Conservation (phyloP, 345 rosid genomes). For the Syzygium aromaticum region DNA sequence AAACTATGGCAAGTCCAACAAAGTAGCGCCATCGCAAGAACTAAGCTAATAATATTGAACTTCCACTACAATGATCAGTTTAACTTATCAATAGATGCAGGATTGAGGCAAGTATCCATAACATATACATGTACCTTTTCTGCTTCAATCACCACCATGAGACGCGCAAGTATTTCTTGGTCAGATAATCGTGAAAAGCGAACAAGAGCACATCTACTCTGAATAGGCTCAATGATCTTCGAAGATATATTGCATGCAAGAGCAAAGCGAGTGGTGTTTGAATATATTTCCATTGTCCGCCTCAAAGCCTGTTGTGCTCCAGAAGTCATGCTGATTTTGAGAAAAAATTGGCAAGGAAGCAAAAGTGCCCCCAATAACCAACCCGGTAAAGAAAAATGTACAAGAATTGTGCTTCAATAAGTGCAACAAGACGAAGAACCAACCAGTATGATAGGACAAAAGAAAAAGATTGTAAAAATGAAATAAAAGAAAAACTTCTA, state of each 20-base stretch:
- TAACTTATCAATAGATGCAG: neutral
- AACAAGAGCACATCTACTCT: conserved; percentile 96
- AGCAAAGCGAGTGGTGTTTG: conserved; percentile 92
- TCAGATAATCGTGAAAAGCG: conserved; percentile 93
- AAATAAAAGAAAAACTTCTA: neutral
- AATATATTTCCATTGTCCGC: conserved; percentile 93
- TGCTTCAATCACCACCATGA: conserved; percentile 76
- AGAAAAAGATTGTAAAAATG: neutral
- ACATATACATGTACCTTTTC: conserved; percentile 47
- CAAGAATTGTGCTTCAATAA: neutral
- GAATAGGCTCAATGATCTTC: conserved; percentile 93
- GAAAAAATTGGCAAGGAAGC: neutral
- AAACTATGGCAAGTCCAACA: neutral
- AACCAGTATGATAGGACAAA: neutral
- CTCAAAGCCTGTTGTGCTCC: conserved; percentile 98
- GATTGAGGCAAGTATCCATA: neutral
- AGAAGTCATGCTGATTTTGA: conserved; percentile 71
- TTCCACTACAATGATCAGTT: neutral
- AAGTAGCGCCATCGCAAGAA: neutral
- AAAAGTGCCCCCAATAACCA: neutral
- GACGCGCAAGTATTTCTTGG: conserved; percentile 87
- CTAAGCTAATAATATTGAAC: neutral
- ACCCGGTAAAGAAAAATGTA: neutral
- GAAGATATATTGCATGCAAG: conserved; percentile 91
- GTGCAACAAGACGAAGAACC: neutral